Percentiles rank a stretch among this genome's conserved stretches.
Conservation (phyloP, 306 rosid genomes). For the Vachellia pachyceras region DNA sequence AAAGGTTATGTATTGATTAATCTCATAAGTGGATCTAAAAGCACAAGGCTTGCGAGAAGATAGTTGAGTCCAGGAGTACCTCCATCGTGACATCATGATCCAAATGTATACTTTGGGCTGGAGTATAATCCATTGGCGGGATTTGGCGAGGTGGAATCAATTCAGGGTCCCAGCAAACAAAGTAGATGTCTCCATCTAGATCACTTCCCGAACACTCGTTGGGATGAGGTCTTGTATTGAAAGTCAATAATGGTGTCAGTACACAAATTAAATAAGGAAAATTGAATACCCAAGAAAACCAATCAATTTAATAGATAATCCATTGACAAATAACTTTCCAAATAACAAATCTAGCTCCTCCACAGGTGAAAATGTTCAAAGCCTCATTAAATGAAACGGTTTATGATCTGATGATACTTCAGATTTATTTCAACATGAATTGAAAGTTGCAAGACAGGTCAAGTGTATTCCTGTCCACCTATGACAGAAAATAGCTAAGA, state of each 20-base stretch:
- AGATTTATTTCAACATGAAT: not conserved
- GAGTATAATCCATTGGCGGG: too few relatives aligned
- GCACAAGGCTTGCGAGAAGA: not conserved
- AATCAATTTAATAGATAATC: not conserved
- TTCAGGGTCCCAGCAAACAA: conserved; percentile 77
- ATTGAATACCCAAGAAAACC: not conserved
- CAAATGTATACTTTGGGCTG: too few relatives aligned
- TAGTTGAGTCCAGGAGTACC: too few relatives aligned
- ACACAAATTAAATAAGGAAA: not conserved
- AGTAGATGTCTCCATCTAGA: conserved; percentile 82
- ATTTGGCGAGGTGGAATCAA: conserved; percentile 49
- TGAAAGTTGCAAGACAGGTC: conserved; percentile 1
- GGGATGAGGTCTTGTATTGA: conserved; percentile 74
- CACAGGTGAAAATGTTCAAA: not conserved
- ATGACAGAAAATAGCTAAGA: not conserved
- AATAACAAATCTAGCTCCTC: conserved; percentile 12
- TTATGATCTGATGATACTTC: not conserved
- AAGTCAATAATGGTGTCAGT: conserved; percentile 32
- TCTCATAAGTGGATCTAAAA: not conserved
- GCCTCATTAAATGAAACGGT: not conserved
- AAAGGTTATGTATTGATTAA: not conserved
- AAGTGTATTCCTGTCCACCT: not conserved
- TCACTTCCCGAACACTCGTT: conserved; percentile 95
- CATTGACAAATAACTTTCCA: not conserved
- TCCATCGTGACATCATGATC: too few relatives aligned